Evolutionary conservation across 192 early-diverging fungal genomes (phyloP), one percentile per base, ranked within the genome.

Genomic region (Backusella macrospora): DNA sequence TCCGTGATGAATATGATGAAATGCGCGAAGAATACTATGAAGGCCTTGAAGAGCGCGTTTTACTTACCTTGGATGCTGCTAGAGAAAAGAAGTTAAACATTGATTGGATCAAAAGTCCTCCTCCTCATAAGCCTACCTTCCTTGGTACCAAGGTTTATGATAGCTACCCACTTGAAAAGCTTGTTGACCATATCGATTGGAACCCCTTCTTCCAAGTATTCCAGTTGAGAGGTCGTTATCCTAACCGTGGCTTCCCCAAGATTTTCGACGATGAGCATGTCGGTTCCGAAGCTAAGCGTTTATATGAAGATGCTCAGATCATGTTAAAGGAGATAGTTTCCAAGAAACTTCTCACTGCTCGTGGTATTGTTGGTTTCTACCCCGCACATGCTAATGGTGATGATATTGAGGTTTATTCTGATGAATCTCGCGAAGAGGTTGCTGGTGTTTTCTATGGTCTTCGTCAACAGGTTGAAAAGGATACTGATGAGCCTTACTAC

Each of bases 131-230:
- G 81, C 96, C 96, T 14, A 88, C 84, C 68, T 88, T 95, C 82
- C 78, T 95, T 52, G 96, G 96, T 43, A 92, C 91, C 65, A 91
- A 90, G 74, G 81, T 92, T 14, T 91, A 92, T 71, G 83, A 92
- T 63, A 86, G 94, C 71, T 88, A 90, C 80, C 92, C 94, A 66
- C 87, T 98, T 55, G 84, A 88, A 59, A 78, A 85, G 46, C 82
- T 98, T 15, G 75, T 95, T 34, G 81, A 87, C n/a, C 93, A 92
- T 74, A 97, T 98, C 64, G 96, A 98, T 81, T 98, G 96, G 96
- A 98, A 96, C 68, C 96, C 96, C 39, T 98, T 98, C 90, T 98
- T 98, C 89, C 96, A 98, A 80, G 95, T 95, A 15, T 98, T 94
- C 83, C 96, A 98, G 83, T 86, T 98, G 26, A 88, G 96, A 29